Conservation (phyloP, 768 basidiomycete genomes). For the Lactarius tabidus region DNA sequence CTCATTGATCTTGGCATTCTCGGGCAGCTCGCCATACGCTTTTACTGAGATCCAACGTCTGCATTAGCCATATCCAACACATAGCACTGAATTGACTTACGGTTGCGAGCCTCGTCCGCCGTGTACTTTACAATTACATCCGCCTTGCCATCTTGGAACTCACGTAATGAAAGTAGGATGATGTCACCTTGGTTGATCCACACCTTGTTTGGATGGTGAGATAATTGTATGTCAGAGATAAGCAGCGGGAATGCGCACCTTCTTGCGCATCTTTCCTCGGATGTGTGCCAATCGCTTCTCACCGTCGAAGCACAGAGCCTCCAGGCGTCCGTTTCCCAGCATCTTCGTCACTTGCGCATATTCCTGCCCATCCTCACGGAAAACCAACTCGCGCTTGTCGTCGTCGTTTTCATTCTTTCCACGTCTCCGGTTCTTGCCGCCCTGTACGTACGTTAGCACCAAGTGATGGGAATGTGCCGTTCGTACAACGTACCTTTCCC, state of each 20-base stretch:
- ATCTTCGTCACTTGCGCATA: conserved; percentile 99
- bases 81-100: conserved; percentile 37
- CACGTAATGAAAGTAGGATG: conserved; percentile 88
- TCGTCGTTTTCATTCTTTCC: conserved; percentile 99
- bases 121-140: conserved; percentile 99
- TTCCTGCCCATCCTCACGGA: conserved; percentile 98
- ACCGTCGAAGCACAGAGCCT: conserved; percentile 97
- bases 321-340: conserved; percentile 95
- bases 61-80: conserved; percentile 1
- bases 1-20: conserved; percentile 96
- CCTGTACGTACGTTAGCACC: conserved; percentile 45
- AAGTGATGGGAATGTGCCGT: conserved; percentile 1
- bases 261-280: conserved; percentile 98
- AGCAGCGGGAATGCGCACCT: conserved; percentile 50
- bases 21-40: conserved; percentile 96
- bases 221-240: neutral
- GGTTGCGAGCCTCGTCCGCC: conserved; percentile 86
- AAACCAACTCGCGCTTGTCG: conserved; percentile 97
- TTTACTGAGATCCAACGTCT: conserved; percentile 55
- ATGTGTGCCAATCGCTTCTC: conserved; percentile 98
- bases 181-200: conserved; percentile 99
- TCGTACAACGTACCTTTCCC: conserved; percentile 52
- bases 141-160: conserved; percentile 99
- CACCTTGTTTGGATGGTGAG: conserved; percentile 50
- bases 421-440: conserved; percentile 98